Evolutionary conservation across 2,329 filamentous ascomycete species (phyloP), one percentile per base, ranked within the genome.

Genomic region (Tolypocladium sp.): DNA sequence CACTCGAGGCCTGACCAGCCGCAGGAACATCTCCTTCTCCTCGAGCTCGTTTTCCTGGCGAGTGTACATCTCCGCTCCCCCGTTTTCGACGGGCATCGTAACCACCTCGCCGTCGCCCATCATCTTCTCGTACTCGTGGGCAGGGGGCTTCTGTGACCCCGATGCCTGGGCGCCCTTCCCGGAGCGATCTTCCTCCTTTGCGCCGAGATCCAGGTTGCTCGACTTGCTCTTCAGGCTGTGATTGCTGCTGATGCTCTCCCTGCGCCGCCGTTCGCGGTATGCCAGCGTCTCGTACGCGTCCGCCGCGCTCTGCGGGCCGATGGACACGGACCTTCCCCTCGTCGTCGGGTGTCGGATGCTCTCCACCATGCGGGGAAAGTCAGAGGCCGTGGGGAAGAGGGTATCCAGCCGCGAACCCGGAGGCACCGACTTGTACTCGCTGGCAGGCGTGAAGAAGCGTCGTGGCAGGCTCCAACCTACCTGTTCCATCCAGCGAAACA

Each of bases 271-370:
- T 68, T 96, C 91, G 25, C 93, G 87, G 70, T 96, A 96, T 7
- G 93, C 94, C 55, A 99, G 79, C 25, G 92, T 91, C 76, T 99
- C 94, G 74, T 97, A 96, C 30, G 92, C 94, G 75, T 99, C 94
- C 2, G 94, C 94, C 61, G 92, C 92, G 53, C 92, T 97, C 74
- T 97, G 94, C 2, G 94, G 94, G 0, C 94, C 94, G 57, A 97
- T 84, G 7, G 92, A 96, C 40, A 97, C 85, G 38, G 92, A 89
- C 57, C 94, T 84, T 62, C 88, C 88, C 60, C 91, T 81, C 17
- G 74, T 76, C 5, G 74, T 78, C 0, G 91, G 90, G 65, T 93
- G 87, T 30, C 91, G 86, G 53, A 97, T 90, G 49, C 87, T 91
- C 61, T 87, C 88, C 30, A 97, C 81, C 69, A 97, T 85, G 38